phyloP scores from a whole-genome alignment of 75 land plant species.

The Pinus taeda region DNA sequence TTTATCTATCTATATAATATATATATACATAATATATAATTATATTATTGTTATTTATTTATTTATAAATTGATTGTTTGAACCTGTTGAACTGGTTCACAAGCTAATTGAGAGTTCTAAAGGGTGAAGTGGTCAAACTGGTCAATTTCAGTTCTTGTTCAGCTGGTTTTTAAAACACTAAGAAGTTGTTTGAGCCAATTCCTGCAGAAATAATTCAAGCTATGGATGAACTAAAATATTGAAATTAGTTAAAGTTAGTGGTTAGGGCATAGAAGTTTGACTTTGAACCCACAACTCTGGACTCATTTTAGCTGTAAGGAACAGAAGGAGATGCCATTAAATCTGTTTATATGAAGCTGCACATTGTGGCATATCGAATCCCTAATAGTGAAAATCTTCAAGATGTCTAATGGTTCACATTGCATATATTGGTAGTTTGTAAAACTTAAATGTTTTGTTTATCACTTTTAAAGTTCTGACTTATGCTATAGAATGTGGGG shows the following conservation, averaged over 20 bases:
- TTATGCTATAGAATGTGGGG: neutral
- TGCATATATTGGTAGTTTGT: neutral
- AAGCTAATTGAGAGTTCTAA: too few species aligned
- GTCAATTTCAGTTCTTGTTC: too few species aligned
- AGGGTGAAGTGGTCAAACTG: too few species aligned
- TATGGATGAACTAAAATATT: neutral
- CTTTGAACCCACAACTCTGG: neutral
- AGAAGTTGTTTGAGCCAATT: neutral
- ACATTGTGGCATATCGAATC: neutral
- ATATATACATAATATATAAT: too few species aligned
- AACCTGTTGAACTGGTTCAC: too few species aligned
- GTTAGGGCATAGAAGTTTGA: neutral
- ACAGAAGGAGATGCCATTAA: neutral
- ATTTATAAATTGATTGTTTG: too few species aligned
- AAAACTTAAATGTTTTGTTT: neutral
- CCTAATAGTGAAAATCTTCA: neutral
- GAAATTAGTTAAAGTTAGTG: neutral
- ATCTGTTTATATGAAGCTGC: neutral
- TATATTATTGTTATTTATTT: too few species aligned
- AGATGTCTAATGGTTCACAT: neutral
- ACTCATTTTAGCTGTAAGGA: neutral
- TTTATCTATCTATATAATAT: too few species aligned
- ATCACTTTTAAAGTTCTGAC: neutral
- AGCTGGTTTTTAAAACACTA: too few species aligned
- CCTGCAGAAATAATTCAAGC: neutral